Conservation (phyloP, 768 basidiomycete species). For the Clathrus columnatus region DNA sequence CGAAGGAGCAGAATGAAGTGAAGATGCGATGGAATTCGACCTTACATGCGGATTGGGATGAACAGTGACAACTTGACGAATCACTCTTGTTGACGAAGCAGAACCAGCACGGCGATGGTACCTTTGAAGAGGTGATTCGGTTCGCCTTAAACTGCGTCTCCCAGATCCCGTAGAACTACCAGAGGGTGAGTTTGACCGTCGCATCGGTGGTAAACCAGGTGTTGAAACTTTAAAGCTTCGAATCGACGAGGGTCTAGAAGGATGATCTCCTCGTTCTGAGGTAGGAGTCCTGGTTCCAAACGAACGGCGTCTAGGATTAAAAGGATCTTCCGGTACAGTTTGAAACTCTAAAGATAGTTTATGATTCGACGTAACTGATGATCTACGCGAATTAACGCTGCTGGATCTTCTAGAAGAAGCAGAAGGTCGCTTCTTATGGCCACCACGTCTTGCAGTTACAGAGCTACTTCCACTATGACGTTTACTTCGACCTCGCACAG, state of each 20-base stretch:
- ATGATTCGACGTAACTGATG: constrained; percentile 44
- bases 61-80: constrained; percentile 49
- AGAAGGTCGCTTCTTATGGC: constrained; percentile 57
- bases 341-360: constrained; percentile 45
- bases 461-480: constrained; percentile 37
- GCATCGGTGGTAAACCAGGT: constrained; percentile 17
- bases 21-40: constrained; percentile 70
- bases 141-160: constrained; percentile 37
- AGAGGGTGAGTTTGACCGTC: constrained; percentile 63
- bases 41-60: constrained; percentile 51
- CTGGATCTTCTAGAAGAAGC: constrained; percentile 81
- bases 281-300: constrained; percentile 80
- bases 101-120: constrained; percentile 75
- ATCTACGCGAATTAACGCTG: constrained; percentile 74
- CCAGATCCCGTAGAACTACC: constrained; percentile 64
- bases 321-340: constrained; percentile 25
- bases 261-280: constrained; percentile 70
- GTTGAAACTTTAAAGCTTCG: constrained; percentile 56
- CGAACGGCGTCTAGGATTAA: constrained; percentile 55
- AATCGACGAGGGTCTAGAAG: constrained; percentile 79
- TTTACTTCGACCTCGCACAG: constrained; percentile 33
- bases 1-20: constrained; percentile 64
- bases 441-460: constrained; percentile 20
- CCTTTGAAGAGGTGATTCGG: constrained; percentile 64
- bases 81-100: constrained; percentile 74